These are phyloP conservation scores for Penicillium canescens DNA, from an alignment of 495 filamentous ascomycete species.

Conservation along the genomic window DNA sequence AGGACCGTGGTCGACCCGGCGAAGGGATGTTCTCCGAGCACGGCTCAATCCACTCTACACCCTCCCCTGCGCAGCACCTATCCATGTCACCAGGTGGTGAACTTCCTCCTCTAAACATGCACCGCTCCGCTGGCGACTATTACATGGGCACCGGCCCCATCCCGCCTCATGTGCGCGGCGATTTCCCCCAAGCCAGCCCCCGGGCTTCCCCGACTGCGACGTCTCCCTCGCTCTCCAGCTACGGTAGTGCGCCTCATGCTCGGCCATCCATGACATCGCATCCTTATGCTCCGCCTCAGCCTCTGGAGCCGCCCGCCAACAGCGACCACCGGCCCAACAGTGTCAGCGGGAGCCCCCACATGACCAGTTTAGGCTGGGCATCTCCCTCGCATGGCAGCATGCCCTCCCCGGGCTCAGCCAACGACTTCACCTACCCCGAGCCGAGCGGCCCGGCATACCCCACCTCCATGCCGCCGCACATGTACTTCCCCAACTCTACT, in stretches of 20 bases:
- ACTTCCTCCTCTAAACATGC: constrained; percentile 72
- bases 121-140: constrained; percentile 64
- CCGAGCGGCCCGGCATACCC: constrained; percentile 57
- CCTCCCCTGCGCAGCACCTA: constrained; percentile 76
- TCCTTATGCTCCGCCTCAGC: constrained; percentile 82
- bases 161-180: constrained; percentile 80
- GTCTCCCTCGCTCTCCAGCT: constrained; percentile 59
- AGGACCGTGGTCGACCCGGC: constrained; percentile 63
- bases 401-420: constrained; percentile 65
- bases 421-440: constrained; percentile 70
- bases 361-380: constrained; percentile 71
- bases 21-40: constrained; percentile 78
- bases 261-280: constrained; percentile 77
- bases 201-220: constrained; percentile 65
- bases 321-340: constrained; percentile 70
- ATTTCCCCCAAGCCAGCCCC: constrained; percentile 74
- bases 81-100: constrained; percentile 81
- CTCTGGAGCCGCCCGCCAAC: constrained; percentile 85
- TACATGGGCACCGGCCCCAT: constrained; percentile 70
- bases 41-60: constrained; percentile 80
- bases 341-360: constrained; percentile 69
- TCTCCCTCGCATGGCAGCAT: constrained; percentile 66
- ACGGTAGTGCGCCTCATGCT: constrained; percentile 53
- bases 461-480: constrained; percentile 61
- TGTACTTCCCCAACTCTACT: constrained; percentile 61